These are phyloP conservation scores for Nymphaea thermarum DNA, from an alignment of 164 flowering plant genomes.

Conservation along the genomic window DNA sequence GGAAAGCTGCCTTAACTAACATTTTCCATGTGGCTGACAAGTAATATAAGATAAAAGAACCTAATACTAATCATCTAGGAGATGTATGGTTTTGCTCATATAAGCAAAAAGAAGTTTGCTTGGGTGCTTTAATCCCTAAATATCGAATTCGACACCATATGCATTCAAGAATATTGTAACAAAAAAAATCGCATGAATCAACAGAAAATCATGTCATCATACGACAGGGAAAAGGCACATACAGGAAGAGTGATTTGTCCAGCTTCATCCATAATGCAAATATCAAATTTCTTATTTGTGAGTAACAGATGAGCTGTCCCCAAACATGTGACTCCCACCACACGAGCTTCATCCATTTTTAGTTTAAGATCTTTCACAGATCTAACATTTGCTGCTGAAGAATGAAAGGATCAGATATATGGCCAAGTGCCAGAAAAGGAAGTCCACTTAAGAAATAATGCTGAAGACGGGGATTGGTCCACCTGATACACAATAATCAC, in stretches of 20 bases:
- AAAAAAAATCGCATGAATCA: not conserved
- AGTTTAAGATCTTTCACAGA: conserved; percentile 55
- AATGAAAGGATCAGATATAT: conserved; percentile 1
- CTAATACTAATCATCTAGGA: too few relatives aligned
- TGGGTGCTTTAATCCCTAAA: too few relatives aligned
- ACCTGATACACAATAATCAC: conserved; percentile 77
- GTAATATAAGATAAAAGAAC: too few relatives aligned
- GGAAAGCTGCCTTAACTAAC: not conserved
- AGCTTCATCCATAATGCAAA: conserved; percentile 99
- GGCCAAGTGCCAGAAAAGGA: not conserved
- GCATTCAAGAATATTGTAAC: not conserved
- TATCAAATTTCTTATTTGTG: conserved; percentile 67
- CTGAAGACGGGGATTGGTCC: not conserved
- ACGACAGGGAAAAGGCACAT: conserved; percentile 10
- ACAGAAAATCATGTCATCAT: not conserved
- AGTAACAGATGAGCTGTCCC: conserved; percentile 87
- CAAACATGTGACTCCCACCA: conserved; percentile 90
- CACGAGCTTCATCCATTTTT: conserved; percentile 58
- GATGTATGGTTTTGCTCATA: too few relatives aligned
- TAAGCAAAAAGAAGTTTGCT: too few relatives aligned
- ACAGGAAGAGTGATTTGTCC: conserved; percentile 98
- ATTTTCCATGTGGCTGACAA: not conserved
- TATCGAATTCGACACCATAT: too few relatives aligned
- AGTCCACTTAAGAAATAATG: not conserved
- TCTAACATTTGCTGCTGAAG: conserved; percentile 33